Percentiles rank a stretch among this genome's conserved stretches.
Evolutionary conservation across 371 early-diverging fungal genomes (phyloP).

Genomic region (Syncephalastrum sp.): DNA sequence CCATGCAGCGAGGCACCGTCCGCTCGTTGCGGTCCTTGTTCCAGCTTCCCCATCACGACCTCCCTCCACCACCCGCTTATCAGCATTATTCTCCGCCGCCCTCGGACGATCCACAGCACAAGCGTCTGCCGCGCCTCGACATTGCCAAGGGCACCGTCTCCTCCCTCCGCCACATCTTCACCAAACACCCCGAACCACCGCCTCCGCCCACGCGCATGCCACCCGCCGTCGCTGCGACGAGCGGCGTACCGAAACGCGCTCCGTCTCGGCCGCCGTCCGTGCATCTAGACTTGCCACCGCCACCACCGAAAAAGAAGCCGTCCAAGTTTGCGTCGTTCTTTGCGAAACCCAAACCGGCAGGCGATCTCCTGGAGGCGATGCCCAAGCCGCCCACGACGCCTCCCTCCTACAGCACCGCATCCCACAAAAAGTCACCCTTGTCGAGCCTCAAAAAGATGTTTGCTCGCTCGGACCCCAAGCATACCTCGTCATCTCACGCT

Average conservation of each 20-base stretch:
- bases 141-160: slow-evolving; percentile 40
- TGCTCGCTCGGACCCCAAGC: slow-evolving; percentile 4
- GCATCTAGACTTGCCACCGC: too few species aligned
- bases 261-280: not conserved
- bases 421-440: slow-evolving; percentile 1
- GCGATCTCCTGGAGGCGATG: not conserved
- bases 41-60: slow-evolving; percentile 25
- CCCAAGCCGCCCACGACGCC: slow-evolving; percentile 6
- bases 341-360: too few species aligned
- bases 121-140: slow-evolving; percentile 18
- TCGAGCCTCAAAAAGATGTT: slow-evolving; percentile 8
- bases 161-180: slow-evolving; percentile 34
- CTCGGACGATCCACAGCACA: not conserved
- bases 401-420: not conserved
- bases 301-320: too few species aligned
- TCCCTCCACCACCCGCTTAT: slow-evolving; percentile 8
- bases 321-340: too few species aligned
- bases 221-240: slow-evolving; percentile 10
- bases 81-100: not conserved
- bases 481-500: not conserved
- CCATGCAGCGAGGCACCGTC: slow-evolving; percentile 43
- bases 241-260: slow-evolving; percentile 8
- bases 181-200: slow-evolving; percentile 15
- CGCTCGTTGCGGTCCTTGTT: slow-evolving; percentile 44
- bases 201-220: slow-evolving; percentile 29